Percentiles rank a stretch among this genome's conserved stretches.
Evolutionary conservation across 2,329 filamentous ascomycete species (phyloP).

Genomic region (Colletotrichum liaoningense): DNA sequence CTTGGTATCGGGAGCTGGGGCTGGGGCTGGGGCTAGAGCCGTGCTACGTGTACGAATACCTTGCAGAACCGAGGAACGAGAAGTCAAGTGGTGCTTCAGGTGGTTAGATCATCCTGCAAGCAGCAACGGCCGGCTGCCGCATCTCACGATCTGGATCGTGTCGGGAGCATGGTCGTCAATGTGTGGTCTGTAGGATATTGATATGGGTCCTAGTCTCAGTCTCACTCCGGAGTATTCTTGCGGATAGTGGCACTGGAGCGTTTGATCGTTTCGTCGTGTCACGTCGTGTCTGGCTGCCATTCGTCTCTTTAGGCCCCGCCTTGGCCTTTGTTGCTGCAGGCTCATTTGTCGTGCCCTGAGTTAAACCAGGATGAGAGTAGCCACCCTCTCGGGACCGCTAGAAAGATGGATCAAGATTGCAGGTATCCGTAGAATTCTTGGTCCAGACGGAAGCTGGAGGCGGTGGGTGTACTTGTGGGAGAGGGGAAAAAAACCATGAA

Average conservation of each 20-base stretch:
- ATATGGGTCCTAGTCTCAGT: no score
- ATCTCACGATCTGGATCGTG: not conserved
- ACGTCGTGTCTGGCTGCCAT: conserved; percentile 22
- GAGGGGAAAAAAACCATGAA: not conserved
- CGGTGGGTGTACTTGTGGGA: not conserved
- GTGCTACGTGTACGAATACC: not conserved
- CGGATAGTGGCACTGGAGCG: not conserved
- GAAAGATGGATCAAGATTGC: not conserved
- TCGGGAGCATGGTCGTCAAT: not conserved
- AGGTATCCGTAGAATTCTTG: no score
- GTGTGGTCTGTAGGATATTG: no score
- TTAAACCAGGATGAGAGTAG: not conserved
- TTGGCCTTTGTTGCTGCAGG: not conserved
- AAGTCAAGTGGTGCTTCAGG: not conserved
- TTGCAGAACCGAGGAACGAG: not conserved
- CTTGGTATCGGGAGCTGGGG: not conserved
- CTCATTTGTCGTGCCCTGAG: not conserved
- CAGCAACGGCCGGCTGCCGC: not conserved
- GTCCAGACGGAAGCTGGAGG: not conserved
- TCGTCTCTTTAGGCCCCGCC: conserved; percentile 2
- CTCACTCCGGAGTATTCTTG: not conserved
- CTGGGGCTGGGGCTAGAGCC: not conserved
- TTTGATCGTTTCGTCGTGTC: not conserved
- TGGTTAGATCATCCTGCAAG: not conserved
- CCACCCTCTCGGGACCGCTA: not conserved